A percentile compares a stretch with the other conserved stretches of the same genome.
Evolutionary conservation across 805 yeast genomes (phyloP).

Genomic region (Candida easanensis): DNA sequence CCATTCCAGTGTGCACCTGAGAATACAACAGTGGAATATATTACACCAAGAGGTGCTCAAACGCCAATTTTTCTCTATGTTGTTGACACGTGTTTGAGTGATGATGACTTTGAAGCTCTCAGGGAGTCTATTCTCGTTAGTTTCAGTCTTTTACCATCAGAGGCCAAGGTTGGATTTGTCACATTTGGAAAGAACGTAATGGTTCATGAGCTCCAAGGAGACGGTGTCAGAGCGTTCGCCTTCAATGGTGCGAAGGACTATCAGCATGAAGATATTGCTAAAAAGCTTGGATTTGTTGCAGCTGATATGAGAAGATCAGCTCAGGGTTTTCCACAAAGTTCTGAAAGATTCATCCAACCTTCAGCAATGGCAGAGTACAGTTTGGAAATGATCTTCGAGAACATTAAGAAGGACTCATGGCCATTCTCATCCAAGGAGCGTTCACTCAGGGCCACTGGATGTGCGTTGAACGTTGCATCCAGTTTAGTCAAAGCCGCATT

Average conservation of each 20-base stretch:
- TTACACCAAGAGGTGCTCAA: slow-evolving; percentile 22
- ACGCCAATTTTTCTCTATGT: slow-evolving; percentile 47
- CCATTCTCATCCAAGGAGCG: slow-evolving; percentile 45
- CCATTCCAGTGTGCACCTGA: slow-evolving; percentile 16
- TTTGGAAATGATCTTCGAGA: slow-evolving; percentile 46
- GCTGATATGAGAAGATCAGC: slow-evolving; percentile 26
- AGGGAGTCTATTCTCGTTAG: slow-evolving; percentile 47
- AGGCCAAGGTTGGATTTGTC: slow-evolving; percentile 54
- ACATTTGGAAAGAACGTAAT: slow-evolving; percentile 59
- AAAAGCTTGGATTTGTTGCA: slow-evolving; percentile 43
- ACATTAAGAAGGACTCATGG: slow-evolving; percentile 47
- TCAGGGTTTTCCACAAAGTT: neutral
- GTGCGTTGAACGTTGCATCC: slow-evolving; percentile 51
- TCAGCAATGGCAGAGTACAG: slow-evolving; percentile 42
- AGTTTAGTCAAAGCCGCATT: slow-evolving; percentile 36
- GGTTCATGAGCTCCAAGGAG: slow-evolving; percentile 48
- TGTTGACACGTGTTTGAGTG: slow-evolving; percentile 54
- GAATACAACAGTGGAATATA: slow-evolving; percentile 50
- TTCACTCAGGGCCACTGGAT: slow-evolving; percentile 54
- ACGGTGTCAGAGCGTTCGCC: slow-evolving; percentile 33
- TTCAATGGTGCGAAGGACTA: slow-evolving; percentile 60
- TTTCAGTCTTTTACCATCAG: slow-evolving; percentile 48
- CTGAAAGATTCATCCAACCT: slow-evolving; percentile 19
- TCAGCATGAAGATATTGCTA: slow-evolving; percentile 43
- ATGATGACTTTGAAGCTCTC: slow-evolving; percentile 49